Evolutionary conservation across 148 eudicot genomes (phyloP), one percentile per base, ranked within the genome.

Genomic region (Spergularia marina): DNA sequence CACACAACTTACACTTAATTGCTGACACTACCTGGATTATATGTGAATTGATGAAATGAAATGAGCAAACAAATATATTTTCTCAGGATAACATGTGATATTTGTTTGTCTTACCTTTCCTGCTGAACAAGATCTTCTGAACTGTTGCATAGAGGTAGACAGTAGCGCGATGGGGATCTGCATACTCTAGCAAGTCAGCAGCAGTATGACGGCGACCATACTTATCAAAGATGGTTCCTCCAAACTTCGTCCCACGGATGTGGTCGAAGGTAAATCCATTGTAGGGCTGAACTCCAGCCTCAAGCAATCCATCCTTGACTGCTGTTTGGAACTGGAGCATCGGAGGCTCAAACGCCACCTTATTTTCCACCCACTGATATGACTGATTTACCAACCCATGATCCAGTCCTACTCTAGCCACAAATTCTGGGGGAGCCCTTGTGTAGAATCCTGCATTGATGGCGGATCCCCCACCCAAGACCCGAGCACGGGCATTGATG

Each of bases 361-460:
- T 87, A 53, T 63, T 77, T 76, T 94, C 98, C 59, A 90, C 96
- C 98, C 97, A 94, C 67, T 85, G 75, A 39, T 90, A 94, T 10
- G 98, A 94, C 40, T 83, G 82, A 11, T 91, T 75, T 36, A 90
- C 98, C 65, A 90, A 68, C 41, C 70, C 71, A 23, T 65, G 78
- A 68, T 94, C 91, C 90, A 93, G 87, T 17, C 97, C 90, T 0
- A 51, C 80, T 17, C 67, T 73, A 3, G 51, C 53, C 44, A 86
- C 88, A 65, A 77, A 91, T 6, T 74, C 86, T 0, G 72, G 39
- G 3, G 83, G 77, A 2, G 98, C 97, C 71, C 93, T 77, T 4
- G 95, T 85, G 84, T 82, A 94, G 78, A 94, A 94, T 3, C 98
- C 95, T 0, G 98, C 98, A 70, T 94, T 91, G 52, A 94, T 77